Evolutionary conservation across 352 stramenopile species (phyloP), one percentile per base, ranked within the genome.

Genomic region (Thalassiosira hispida): DNA sequence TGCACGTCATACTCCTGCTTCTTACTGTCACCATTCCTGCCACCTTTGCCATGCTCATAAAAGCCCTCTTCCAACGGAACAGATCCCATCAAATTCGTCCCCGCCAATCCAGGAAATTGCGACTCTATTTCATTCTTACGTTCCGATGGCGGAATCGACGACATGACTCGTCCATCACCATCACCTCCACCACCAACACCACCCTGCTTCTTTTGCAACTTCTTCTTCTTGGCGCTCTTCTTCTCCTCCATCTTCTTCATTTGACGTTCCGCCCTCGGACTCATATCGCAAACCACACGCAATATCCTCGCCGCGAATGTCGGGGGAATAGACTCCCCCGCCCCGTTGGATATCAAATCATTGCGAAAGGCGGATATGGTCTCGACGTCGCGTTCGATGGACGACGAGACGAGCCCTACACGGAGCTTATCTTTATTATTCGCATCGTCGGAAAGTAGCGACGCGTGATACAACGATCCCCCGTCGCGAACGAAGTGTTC

Each of bases 31-130:
- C 35, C 12, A 20, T 76, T 60, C 47, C 59, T 51, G 38, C 7
- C 1, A 12, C 11, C 38, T 49, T 84, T 79, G n/a, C 53, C 33
- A 40, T 87, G 84, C 76, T 93, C 88, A 56, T 90, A 87, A 81
- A 93, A 92, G 22, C 81, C 81, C 5, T 83, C 69, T 8, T 90
- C 85, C 27, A 93, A 64, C 0, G 79, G 81, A 31, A 93, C 82
- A 14, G 72, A 52, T 18, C 77, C 56, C 12, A 38, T 49, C 9
- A 91, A 70, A 74, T 93, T 93, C 8, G 59, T 68, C 29, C 73
- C 70, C 3, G 84, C 84, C 46, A 93, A 81, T 20, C 84, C 88
- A 22, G 88, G 88, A 82, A 93, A 93, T 55, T 65, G 47, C 40
- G 59, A 5, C n/a, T 56, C 67, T 25, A 92, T 46, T 42, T 88